phyloP scores from a whole-genome alignment of 352 stramenopile species.

The Hyaloperonospora arabidopsidis region DNA sequence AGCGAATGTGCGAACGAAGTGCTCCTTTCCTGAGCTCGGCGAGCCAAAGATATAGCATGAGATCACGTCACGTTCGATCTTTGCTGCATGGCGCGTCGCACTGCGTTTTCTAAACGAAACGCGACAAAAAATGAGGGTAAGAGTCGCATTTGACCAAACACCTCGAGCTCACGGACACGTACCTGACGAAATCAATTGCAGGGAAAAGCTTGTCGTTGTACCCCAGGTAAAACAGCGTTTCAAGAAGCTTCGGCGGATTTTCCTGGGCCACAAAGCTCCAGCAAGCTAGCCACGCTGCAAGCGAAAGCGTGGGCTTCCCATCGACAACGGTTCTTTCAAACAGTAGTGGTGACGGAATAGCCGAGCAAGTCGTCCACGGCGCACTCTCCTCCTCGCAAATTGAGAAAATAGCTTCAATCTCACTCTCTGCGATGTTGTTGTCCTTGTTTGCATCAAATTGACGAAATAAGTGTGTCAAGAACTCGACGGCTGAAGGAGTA shows the following conservation, averaged over 20 bases:
- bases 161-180: conserved; percentile 5
- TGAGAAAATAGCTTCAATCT: conserved; percentile 75
- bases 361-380: conserved; percentile 62
- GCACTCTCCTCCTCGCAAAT: conserved; percentile 67
- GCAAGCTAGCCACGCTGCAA: conserved; percentile 56
- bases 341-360: conserved; percentile 44
- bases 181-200: conserved; percentile 63
- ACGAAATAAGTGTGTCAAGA: conserved; percentile 65
- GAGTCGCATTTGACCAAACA: too few species aligned
- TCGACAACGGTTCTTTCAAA: conserved; percentile 50
- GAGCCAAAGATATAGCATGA: conserved; percentile 65
- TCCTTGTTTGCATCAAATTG: conserved; percentile 85
- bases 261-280: conserved; percentile 71
- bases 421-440: conserved; percentile 52
- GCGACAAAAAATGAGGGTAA: conserved; percentile 2
- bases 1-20: conserved; percentile 48
- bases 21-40: conserved; percentile 37
- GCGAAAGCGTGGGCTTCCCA: conserved; percentile 42
- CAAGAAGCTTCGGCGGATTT: conserved; percentile 63
- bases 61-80: conserved; percentile 61
- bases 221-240: conserved; percentile 77
- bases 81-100: conserved; percentile 42
- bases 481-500: conserved; percentile 54
- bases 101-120: conserved; percentile 37
- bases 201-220: conserved; percentile 66